A percentile compares a stretch with the other conserved stretches of the same genome.
Evolutionary conservation across 257 asterid species (phyloP).

Genomic region (Gardenia jasminoides): DNA sequence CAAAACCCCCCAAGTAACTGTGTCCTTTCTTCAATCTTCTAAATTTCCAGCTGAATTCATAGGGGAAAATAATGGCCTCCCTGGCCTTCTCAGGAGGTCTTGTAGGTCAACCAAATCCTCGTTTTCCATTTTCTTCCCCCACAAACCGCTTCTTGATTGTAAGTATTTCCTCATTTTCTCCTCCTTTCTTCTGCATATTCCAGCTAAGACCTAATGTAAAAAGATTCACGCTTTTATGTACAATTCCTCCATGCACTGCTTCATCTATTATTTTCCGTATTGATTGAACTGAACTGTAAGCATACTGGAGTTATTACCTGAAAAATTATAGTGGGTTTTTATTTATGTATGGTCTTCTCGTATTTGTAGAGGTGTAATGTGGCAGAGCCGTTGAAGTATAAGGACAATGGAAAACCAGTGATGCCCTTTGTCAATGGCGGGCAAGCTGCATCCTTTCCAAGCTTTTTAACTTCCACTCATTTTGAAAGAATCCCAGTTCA

Average conservation of each 20-base stretch:
- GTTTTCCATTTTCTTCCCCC: background rate
- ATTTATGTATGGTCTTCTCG: background rate
- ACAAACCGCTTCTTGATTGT: slow-evolving; percentile 24
- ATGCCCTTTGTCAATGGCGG: slow-evolving; percentile 26
- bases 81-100: slow-evolving; percentile 44
- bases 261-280: background rate
- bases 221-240: background rate
- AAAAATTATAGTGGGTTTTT: background rate
- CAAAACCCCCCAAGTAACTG: too few species aligned
- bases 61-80: slow-evolving; percentile 53
- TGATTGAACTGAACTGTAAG: slow-evolving; percentile 3
- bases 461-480: slow-evolving; percentile 47
- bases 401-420: slow-evolving; percentile 49
- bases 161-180: slow-evolving; percentile 16
- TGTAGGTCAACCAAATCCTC: slow-evolving; percentile 19
- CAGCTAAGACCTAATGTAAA: background rate
- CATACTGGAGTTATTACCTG: slow-evolving; percentile 10
- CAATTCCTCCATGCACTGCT: background rate
- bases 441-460: slow-evolving; percentile 42
- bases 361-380: slow-evolving; percentile 53
- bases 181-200: background rate
- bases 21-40: background rate
- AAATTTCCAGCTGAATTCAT: background rate
- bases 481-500: slow-evolving; percentile 29
- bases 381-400: slow-evolving; percentile 65